Conservation (phyloP, 495 filamentous ascomycete genomes). For the Hypomontagnella submonticulosa region DNA sequence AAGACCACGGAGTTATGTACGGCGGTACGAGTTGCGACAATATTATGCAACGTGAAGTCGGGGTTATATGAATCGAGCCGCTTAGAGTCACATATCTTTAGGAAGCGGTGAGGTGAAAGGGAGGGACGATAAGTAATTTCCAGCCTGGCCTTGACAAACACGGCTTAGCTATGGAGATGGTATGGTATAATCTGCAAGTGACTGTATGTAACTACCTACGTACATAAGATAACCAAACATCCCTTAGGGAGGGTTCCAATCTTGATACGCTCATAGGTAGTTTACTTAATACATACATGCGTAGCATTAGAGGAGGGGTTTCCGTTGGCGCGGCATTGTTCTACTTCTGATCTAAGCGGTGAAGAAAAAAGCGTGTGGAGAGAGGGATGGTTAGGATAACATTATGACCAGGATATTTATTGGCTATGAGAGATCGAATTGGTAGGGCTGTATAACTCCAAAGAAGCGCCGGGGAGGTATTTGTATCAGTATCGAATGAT, state of each 20-base stretch:
- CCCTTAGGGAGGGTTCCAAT: slow-evolving; percentile 12
- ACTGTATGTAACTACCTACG: slow-evolving; percentile 1
- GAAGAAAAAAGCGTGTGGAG: slow-evolving; percentile 12
- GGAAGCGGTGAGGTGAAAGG: slow-evolving; percentile 7
- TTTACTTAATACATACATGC: not conserved
- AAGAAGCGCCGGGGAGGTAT: too few relatives aligned
- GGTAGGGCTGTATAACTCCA: too few relatives aligned
- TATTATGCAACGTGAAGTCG: slow-evolving; percentile 13
- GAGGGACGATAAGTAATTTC: slow-evolving; percentile 1
- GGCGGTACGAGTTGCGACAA: slow-evolving; percentile 6
- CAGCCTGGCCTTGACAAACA: slow-evolving; percentile 21
- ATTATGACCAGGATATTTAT: slow-evolving; percentile 20
- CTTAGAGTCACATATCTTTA: not conserved
- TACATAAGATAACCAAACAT: slow-evolving; percentile 31
- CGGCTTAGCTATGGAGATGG: slow-evolving; percentile 12
- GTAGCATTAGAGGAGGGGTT: slow-evolving; percentile 23
- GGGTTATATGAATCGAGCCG: slow-evolving; percentile 5
- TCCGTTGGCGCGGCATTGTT: slow-evolving; percentile 21
- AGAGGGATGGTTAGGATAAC: slow-evolving; percentile 9
- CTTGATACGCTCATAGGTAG: slow-evolving; percentile 24
- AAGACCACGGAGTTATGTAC: slow-evolving; percentile 9
- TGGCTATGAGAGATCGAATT: not conserved
- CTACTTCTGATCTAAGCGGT: slow-evolving; percentile 32
- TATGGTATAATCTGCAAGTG: slow-evolving; percentile 36
- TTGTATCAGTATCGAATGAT: too few relatives aligned